Conservation (phyloP, 331 rosid species). For the Pyracantha coccinea region DNA sequence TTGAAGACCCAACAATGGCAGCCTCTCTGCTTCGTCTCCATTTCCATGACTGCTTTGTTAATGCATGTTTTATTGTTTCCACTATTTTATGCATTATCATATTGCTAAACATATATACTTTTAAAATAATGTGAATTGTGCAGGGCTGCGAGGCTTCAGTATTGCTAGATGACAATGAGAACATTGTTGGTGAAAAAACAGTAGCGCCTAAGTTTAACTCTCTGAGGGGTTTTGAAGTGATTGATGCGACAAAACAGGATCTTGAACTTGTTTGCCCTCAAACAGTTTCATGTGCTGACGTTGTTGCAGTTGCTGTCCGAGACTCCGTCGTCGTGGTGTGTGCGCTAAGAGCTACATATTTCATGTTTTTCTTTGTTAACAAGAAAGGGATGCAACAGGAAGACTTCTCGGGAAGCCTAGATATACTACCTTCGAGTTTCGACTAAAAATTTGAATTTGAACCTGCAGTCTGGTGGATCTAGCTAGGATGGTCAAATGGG, state of each 20-base stretch:
- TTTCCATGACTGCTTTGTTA: constrained; percentile 85
- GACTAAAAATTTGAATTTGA: background rate
- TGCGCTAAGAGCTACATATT: background rate
- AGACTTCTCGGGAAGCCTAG: too few relatives aligned
- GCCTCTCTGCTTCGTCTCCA: constrained; percentile 82
- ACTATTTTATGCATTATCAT: background rate
- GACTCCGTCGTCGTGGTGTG: constrained; percentile 71
- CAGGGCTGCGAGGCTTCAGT: constrained; percentile 93
- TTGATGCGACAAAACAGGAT: constrained; percentile 61
- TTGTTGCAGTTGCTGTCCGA: constrained; percentile 71
- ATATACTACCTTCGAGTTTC: background rate
- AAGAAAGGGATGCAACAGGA: background rate
- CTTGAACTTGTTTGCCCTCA: constrained; percentile 59
- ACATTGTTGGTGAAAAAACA: constrained; percentile 70
- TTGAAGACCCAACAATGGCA: constrained; percentile 63
- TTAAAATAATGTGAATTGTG: background rate
- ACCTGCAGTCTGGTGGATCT: constrained; percentile 74
- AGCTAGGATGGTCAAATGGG: constrained; percentile 73
- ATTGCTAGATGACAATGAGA: constrained; percentile 55
- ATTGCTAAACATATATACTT: too few relatives aligned
- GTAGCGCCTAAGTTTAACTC: constrained; percentile 73
- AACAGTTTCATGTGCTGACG: constrained; percentile 84
- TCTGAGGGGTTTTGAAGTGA: constrained; percentile 74
- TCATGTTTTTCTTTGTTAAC: background rate
- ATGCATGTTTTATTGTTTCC: constrained; percentile 39